phyloP scores from a whole-genome alignment of 352 stramenopile species.

The Phytophthora niederhauseri region DNA sequence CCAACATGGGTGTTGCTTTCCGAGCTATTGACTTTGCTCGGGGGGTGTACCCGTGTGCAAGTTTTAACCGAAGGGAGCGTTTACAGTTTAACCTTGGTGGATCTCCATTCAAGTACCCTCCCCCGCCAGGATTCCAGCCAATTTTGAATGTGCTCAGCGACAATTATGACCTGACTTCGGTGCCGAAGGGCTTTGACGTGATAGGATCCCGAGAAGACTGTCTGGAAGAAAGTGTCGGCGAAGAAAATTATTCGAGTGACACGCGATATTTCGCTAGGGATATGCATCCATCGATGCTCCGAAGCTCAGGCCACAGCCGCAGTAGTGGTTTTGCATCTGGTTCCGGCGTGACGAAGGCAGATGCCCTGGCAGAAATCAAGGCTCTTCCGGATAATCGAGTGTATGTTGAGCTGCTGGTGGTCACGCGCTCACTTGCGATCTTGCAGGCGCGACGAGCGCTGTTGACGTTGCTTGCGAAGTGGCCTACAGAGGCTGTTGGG shows the following conservation, averaged over 20 bases:
- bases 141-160: constrained; percentile 76
- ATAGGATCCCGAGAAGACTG: constrained; percentile 85
- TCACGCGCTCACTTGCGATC: constrained; percentile 81
- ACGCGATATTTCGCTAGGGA: constrained; percentile 82
- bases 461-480: constrained; percentile 80
- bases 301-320: constrained; percentile 52
- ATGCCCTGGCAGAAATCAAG: constrained; percentile 79
- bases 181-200: constrained; percentile 75
- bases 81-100: constrained; percentile 91
- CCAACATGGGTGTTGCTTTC: constrained; percentile 89
- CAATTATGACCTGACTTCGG: constrained; percentile 42
- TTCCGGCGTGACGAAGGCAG: constrained; percentile 56
- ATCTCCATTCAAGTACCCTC: constrained; percentile 74
- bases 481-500: constrained; percentile 62
- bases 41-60: constrained; percentile 87
- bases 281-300: constrained; percentile 74
- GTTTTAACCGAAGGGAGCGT: constrained; percentile 86
- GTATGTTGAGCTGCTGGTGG: constrained; percentile 76
- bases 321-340: constrained; percentile 48
- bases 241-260: constrained; percentile 86
- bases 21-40: constrained; percentile 80
- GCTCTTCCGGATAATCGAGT: constrained; percentile 79
- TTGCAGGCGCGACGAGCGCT: constrained; percentile 79
- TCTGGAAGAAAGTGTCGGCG: constrained; percentile 82
- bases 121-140: constrained; percentile 77